Base-by-base conservation (phyloP, 75 land plant genomes). In the Cryptomeria japonica region DNA sequence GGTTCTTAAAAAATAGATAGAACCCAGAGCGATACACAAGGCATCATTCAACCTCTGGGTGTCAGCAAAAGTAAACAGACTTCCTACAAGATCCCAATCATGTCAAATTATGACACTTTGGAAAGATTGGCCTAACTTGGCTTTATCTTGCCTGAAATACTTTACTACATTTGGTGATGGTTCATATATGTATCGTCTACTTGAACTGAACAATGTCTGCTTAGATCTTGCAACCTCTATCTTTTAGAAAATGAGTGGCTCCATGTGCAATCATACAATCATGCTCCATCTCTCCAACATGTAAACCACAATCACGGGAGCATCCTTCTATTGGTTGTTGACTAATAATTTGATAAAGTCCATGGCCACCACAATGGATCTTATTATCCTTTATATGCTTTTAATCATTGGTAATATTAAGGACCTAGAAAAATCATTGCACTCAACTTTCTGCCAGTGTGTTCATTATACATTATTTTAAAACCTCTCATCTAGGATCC, bases 251-350 rank as follows among this genome's bases (percentile, higher is more conserved):
- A 85, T 95, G 95, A 16, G 99, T 97, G 56, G 99, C 99, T 53
- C 99, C 99, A 89, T 98, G 99, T 14, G 99, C 99, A 87, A 98
- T 98, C 99, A 98, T 98, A 64, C 99, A 98, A 85, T 98, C 99
- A n/a, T 99, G 90, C 86, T 98, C 99, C 99, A 98, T 98, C 84
- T 98, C 99, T 78, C 99, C 99, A 93, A 98, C 97, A 11, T 99
- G 93, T 84, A 98, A 90, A 56, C 99, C 99, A 91, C 99, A 99
- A 93, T 98, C 99, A 88, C 99, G 95, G 14, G 99, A 98, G 31
- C 99, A 99, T 14, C 99, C 99, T 86, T 98, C 99, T 39, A 99
- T 99, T 84, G 99, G 99, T 90, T 98, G 99, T 46, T 99, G 92
- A 11, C 99, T 98, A 18, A 98, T 93, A 53, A 98, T 98, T 86